Conservation (phyloP, 2,329 filamentous ascomycete species). For the Diplocarpon mali region DNA sequence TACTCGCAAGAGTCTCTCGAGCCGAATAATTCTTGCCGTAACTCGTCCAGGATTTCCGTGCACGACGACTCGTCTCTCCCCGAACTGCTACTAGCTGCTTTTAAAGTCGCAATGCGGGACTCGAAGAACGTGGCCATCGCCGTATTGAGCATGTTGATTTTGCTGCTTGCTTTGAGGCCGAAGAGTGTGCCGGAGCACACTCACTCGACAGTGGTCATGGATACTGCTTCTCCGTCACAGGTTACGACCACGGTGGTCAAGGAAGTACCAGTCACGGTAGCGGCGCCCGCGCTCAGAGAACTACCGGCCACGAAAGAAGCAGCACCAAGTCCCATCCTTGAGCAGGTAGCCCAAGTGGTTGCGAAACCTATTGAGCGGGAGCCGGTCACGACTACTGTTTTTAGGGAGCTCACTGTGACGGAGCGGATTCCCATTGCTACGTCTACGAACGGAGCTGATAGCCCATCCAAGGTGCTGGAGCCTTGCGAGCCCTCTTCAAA, state of each 20-base stretch:
- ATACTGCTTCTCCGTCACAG: not conserved
- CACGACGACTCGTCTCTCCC: slow-evolving; percentile 35
- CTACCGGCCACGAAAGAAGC: no score
- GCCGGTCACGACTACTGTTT: slow-evolving; percentile 6
- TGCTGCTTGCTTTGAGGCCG: slow-evolving; percentile 35
- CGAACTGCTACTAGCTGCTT: slow-evolving; percentile 43
- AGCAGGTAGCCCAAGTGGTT: not conserved
- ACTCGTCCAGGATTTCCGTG: slow-evolving; percentile 8
- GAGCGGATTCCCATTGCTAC: slow-evolving; percentile 4
- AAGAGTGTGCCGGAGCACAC: slow-evolving; percentile 7
- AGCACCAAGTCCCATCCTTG: not conserved
- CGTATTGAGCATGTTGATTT: slow-evolving; percentile 40
- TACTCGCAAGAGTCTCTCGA: slow-evolving; percentile 33
- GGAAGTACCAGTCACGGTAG: not conserved
- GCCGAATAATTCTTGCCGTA: slow-evolving; percentile 3
- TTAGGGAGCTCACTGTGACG: slow-evolving; percentile 7
- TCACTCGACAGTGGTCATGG: not conserved
- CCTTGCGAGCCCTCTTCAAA: no score
- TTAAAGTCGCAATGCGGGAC: slow-evolving; percentile 43
- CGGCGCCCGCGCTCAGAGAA: no score
- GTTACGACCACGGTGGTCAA: slow-evolving; percentile 9
- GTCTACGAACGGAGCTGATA: not conserved
- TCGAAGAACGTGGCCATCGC: slow-evolving; percentile 49
- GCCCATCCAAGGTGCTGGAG: no score
- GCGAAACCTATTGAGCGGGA: not conserved